Conservation (phyloP, 2,329 filamentous ascomycete species). For the Ramularia endophylla region DNA sequence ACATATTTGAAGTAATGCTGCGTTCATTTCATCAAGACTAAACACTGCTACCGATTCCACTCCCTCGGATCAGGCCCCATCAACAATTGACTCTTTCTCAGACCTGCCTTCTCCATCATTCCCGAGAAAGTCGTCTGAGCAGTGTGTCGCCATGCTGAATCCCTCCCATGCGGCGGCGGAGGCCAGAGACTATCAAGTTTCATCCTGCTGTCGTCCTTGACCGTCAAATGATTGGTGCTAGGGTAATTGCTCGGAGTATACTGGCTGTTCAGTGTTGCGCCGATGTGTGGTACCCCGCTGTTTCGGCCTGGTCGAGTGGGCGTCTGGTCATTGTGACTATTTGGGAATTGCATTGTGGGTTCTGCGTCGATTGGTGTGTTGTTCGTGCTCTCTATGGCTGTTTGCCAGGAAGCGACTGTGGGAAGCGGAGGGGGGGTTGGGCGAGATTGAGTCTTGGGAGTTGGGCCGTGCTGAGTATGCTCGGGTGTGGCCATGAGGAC, state of each 20-base stretch:
- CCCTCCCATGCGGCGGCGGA: conserved; percentile 2
- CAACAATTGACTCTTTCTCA: conserved; percentile 24
- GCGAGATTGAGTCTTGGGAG: conserved; percentile 1
- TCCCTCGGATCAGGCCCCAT: conserved; percentile 17
- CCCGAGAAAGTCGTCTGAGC: conserved; percentile 34
- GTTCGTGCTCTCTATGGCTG: conserved; percentile 8
- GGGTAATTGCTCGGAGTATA: conserved; percentile 18
- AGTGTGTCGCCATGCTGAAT: conserved; percentile 15
- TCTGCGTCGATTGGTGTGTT: conserved; percentile 14
- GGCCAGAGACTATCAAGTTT: conserved; percentile 3
- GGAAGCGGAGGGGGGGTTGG: conserved; percentile 1
- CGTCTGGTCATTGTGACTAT: conserved; percentile 6
- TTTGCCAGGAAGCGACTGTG: conserved; percentile 12
- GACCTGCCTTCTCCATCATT: conserved; percentile 39
- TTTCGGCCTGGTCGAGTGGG: conserved; percentile 17
- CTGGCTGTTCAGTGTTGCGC: conserved; percentile 9
- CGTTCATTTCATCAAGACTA: too few species aligned
- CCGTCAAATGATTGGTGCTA: neutral
- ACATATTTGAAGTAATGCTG: too few species aligned
- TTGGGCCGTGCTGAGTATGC: conserved; percentile 6
- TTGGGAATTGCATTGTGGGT: neutral
- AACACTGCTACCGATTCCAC: conserved; percentile 12
- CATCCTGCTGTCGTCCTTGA: neutral
- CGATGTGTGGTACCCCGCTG: conserved; percentile 14
- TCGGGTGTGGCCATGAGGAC: conserved; percentile 25